Conservation (phyloP, 257 asterid genomes). For the Jaltomata sinuosa region DNA sequence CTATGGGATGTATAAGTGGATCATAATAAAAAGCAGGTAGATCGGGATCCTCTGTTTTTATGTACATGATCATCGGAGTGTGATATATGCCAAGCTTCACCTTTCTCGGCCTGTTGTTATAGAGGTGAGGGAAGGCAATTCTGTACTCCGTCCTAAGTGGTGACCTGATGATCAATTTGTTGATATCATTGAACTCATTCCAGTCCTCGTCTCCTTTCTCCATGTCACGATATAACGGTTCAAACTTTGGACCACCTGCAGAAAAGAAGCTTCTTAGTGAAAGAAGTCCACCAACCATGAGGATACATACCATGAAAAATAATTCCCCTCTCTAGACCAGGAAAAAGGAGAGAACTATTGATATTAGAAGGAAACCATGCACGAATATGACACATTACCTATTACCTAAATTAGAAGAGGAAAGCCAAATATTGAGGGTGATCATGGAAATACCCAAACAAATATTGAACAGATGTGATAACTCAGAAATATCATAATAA, state of each 20-base stretch:
- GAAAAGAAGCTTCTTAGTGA: neutral
- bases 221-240: slow-evolving; percentile 98
- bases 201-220: slow-evolving; percentile 99
- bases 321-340: neutral
- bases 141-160: slow-evolving; percentile 98
- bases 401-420: neutral
- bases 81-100: slow-evolving; percentile 87
- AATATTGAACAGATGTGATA: neutral
- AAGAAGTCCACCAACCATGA: neutral
- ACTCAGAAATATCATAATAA: neutral
- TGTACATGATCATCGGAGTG: slow-evolving; percentile 96
- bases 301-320: neutral
- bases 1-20: slow-evolving; percentile 91
- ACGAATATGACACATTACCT: neutral
- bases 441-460: neutral
- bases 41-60: slow-evolving; percentile 99
- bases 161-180: slow-evolving; percentile 91
- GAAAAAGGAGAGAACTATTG: neutral
- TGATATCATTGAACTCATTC: slow-evolving; percentile 97
- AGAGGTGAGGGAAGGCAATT: slow-evolving; percentile 94
- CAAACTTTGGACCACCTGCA: slow-evolving; percentile 98
- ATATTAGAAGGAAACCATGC: neutral
- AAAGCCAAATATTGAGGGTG: neutral
- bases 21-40: slow-evolving; percentile 94
- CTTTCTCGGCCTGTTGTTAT: slow-evolving; percentile 91